Base-by-base conservation (phyloP, 768 basidiomycete species). In the Scleroderma citrinum region DNA sequence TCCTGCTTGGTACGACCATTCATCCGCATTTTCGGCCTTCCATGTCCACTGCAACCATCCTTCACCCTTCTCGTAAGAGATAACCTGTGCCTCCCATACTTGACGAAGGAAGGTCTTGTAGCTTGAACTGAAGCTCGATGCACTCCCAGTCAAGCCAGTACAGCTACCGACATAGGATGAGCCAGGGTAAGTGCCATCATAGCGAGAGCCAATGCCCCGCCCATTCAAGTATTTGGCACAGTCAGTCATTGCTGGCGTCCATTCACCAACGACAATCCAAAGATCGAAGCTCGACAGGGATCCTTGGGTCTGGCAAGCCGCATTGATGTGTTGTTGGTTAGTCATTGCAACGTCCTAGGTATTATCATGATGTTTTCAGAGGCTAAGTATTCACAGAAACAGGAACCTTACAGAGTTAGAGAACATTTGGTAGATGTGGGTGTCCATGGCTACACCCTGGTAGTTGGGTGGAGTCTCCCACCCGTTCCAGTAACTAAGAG, bases 1-100 rank as follows among this genome's bases (percentile, higher is more conserved):
- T 35, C 91, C 91, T 38, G 85, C 82, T 54, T 87, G 78, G 71
- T 95, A 95, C 0, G 85, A 76, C 93, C 93, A 96, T 50, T 95
- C 93, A 53, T 90, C 87, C 2, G 88, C 84, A 52, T 69, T 69
- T 65, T 92, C 89, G 0, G 87, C 65, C 69, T 91, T 91, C 88
- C 88, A 91, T 1, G 85, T 80, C 88, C 87, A 89, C 63, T 83
- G 80, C 20, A 88, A 64, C 87, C 87, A 90, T 3, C 87, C 87
- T 41, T 73, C 69, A n/a, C 71, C 82, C 44, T 69, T 69, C 71
- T 90, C 87, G 51, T 75, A 90, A 3, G 87, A 73, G 44, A 76
- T 81, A 14, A 81, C 79, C 67, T 94, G 92, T 0, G 87, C 90
- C 61, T 92, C 91, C 84, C 84, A 95, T 63, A 74, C 81, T 62